phyloP scores from a whole-genome alignment of 495 filamentous ascomycete genomes.

The Achaetomiella virescens region DNA sequence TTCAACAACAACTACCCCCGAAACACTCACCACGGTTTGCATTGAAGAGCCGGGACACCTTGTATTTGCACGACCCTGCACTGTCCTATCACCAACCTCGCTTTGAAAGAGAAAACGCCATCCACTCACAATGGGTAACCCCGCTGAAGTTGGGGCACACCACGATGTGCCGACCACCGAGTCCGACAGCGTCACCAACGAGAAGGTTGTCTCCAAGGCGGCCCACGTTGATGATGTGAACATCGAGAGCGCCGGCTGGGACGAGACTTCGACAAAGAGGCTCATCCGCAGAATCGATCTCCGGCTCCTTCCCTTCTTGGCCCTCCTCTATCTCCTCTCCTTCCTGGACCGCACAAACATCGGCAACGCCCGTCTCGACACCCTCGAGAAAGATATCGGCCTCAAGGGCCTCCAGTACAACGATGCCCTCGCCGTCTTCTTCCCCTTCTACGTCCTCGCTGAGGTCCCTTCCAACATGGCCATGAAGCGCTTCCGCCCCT shows the following conservation, averaged over 20 bases:
- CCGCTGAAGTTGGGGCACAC: conserved; percentile 19
- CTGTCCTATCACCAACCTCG: background rate
- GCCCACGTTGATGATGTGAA: conserved; percentile 8
- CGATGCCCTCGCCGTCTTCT: conserved; percentile 67
- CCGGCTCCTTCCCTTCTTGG: conserved; percentile 47
- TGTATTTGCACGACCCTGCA: background rate
- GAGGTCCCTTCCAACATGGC: conserved; percentile 70
- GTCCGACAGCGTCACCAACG: conserved; percentile 27
- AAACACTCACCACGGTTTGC: background rate
- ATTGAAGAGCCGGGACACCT: background rate
- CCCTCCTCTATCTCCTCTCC: conserved; percentile 53
- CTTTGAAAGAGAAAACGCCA: background rate
- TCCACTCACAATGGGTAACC: conserved; percentile 20
- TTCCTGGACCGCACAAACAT: conserved; percentile 75
- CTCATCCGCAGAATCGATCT: conserved; percentile 47
- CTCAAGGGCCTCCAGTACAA: conserved; percentile 64
- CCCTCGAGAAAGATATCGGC: conserved; percentile 53
- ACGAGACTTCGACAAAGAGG: conserved; percentile 29
- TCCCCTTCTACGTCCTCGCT: conserved; percentile 72
- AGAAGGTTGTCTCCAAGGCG: conserved; percentile 20
- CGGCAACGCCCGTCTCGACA: conserved; percentile 74
- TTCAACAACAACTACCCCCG: background rate
- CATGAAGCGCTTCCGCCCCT: conserved; percentile 60
- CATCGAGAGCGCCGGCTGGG: conserved; percentile 25
- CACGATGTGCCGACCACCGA: conserved; percentile 25